These are phyloP conservation scores for Nakataea oryzae DNA, from an alignment of 2,329 filamentous ascomycete genomes.

Conservation along the genomic window DNA sequence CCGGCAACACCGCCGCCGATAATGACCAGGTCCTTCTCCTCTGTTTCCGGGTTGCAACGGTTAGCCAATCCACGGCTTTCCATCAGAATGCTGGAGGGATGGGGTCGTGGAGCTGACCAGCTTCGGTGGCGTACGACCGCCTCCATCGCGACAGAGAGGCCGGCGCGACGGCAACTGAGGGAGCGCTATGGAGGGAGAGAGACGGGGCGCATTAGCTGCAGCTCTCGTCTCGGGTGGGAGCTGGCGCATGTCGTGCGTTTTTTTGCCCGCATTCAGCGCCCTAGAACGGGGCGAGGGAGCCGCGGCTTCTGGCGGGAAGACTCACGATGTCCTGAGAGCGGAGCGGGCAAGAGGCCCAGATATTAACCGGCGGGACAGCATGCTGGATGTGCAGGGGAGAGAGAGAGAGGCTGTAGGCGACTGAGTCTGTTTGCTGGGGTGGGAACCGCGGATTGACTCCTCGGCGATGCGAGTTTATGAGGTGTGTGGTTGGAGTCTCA, in stretches of 20 bases:
- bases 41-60: slow-evolving; percentile 40
- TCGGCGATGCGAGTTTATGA: not conserved
- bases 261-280: not conserved
- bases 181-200: slow-evolving; percentile 21
- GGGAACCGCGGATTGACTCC: not conserved
- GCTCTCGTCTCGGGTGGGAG: not conserved
- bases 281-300: not conserved
- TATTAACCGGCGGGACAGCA: slow-evolving; percentile 53
- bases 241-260: not conserved
- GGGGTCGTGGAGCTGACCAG: slow-evolving; percentile 33
- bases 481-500: not conserved
- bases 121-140: slow-evolving; percentile 47
- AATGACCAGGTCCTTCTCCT: slow-evolving; percentile 94
- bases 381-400: slow-evolving; percentile 21
- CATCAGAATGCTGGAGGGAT: not conserved
- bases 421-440: too few relatives aligned
- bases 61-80: slow-evolving; percentile 8
- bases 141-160: slow-evolving; percentile 38
- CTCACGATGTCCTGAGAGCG: slow-evolving; percentile 31
- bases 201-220: not conserved
- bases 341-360: slow-evolving; percentile 46
- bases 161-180: slow-evolving; percentile 36
- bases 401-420: too few relatives aligned
- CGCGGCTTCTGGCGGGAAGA: not conserved
- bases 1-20: slow-evolving; percentile 97